Conservation (phyloP, 441 rosid species). For the Theobroma grandiflorum region DNA sequence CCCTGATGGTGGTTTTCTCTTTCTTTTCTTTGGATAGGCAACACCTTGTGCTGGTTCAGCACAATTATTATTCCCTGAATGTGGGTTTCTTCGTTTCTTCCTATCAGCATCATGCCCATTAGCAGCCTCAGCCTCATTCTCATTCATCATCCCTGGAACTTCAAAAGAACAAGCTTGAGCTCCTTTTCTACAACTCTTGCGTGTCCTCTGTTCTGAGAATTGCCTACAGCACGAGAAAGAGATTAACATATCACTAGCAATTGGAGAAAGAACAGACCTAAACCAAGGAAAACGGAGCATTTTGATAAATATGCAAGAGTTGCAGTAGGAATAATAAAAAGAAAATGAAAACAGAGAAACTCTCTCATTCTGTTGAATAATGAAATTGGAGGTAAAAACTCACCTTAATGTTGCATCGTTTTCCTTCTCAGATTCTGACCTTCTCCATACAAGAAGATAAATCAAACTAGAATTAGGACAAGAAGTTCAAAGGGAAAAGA, state of each 20-base stretch:
- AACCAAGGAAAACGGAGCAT: not conserved
- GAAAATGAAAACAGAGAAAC: conserved; percentile 1
- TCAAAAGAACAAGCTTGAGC: conserved; percentile 29
- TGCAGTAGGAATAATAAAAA: not conserved
- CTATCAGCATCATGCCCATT: conserved; percentile 15
- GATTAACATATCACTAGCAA: not conserved
- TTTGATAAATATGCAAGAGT: conserved; percentile 18
- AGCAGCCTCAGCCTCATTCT: conserved; percentile 25
- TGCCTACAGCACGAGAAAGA: conserved; percentile 34
- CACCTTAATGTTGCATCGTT: conserved; percentile 36
- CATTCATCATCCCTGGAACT: conserved; percentile 20
- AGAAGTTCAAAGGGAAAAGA: not conserved
- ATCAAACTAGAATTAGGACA: conserved; percentile 25
- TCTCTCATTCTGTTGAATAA: not conserved
- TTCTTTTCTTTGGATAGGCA: conserved; percentile 17
- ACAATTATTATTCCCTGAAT: not conserved
- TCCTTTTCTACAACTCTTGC: conserved; percentile 28
- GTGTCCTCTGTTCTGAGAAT: conserved; percentile 30
- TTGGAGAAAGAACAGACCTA: not conserved
- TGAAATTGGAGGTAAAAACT: conserved; percentile 25
- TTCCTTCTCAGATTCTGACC: conserved; percentile 33
- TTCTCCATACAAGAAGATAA: conserved; percentile 30
- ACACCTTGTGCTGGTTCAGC: conserved; percentile 8
- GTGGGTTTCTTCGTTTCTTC: conserved; percentile 20
- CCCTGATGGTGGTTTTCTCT: conserved; percentile 21